phyloP scores from a whole-genome alignment of 208 protist species.

The Endotrypanum monterogeii region DNA sequence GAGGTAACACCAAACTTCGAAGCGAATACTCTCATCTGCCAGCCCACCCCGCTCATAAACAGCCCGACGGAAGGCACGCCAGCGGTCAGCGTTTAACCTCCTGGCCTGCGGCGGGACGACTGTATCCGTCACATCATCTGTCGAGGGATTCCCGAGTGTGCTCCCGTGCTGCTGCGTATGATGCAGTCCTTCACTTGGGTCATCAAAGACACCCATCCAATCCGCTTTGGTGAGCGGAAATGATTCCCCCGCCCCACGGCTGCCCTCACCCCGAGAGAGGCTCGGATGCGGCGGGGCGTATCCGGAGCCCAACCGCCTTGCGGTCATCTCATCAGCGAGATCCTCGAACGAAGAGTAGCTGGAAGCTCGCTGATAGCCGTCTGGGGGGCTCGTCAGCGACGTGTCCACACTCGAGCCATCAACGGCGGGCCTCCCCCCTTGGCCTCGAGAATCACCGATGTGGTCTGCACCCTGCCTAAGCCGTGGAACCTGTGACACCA shows the following conservation, averaged over 20 bases:
- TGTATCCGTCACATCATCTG: neutral
- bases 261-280: neutral
- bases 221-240: slow-evolving; percentile 1
- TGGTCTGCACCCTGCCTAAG: neutral
- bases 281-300: slow-evolving; percentile 26
- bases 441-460: neutral
- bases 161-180: neutral
- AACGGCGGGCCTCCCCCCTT: neutral
- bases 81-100: slow-evolving; percentile 21
- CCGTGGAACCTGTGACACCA: neutral
- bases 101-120: too few relatives aligned
- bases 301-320: slow-evolving; percentile 23
- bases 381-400: neutral
- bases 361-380: neutral
- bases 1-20: slow-evolving; percentile 82
- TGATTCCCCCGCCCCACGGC: neutral
- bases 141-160: neutral
- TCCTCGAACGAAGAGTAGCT: slow-evolving; percentile 38
- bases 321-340: slow-evolving; percentile 32
- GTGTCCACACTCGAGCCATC: neutral
- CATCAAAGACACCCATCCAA: neutral
- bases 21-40: slow-evolving; percentile 34
- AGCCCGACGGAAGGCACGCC: slow-evolving; percentile 20
- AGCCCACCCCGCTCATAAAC: slow-evolving; percentile 36
- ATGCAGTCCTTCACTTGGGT: neutral